Base-by-base conservation (phyloP, 768 basidiomycete genomes). In the Harrya chromipes region DNA sequence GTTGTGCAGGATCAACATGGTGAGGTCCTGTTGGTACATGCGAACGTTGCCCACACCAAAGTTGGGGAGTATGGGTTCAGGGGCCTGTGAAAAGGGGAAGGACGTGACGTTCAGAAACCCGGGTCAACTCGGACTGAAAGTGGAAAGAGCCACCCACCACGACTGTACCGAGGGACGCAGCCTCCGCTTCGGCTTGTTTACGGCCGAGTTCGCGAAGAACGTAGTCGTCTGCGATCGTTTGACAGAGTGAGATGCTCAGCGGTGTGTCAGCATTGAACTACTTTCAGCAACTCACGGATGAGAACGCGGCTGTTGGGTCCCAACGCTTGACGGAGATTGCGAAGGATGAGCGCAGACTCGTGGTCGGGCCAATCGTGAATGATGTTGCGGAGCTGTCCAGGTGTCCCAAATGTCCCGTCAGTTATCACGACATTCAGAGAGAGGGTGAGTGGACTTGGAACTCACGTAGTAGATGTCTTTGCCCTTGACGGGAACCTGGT, bases 331-430 rank as follows among this genome's bases (percentile, higher is more conserved):
- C 66, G 58, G 41, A 72, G 33, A 47, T 69, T 68, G 19, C 45
- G 47, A 17, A 70, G 53, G 34, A 70, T 69, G 5, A 57, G 46
- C 1, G 47, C 33, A 12, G 61, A 53, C n/a, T 62, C 55, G 2
- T 56, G 47, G 47, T 71, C 71, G 9, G 66, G 57, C 70, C 68
- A 72, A 47, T 71, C 58, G 37, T 70, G 70, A 23, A 63, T 58
- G 35, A 65, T 59, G 26, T 57, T 58, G 26, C 59, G 59, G 19
- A 59, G 58, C 58, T 61, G 39, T 8, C 27, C 3, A 42, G 12
- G 24, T 10, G 26, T 13, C 29, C 2, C 29, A 29, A 27, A 26
- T 9, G 26, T 26, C 26, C 26, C 26, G 8, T 26, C 29, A 29
- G 12, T 13, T 13, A 12, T 13, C 29, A 13, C 26, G 12, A 13